Conservation (phyloP, 768 basidiomycete genomes). For the Auriscalpium vulgare region DNA sequence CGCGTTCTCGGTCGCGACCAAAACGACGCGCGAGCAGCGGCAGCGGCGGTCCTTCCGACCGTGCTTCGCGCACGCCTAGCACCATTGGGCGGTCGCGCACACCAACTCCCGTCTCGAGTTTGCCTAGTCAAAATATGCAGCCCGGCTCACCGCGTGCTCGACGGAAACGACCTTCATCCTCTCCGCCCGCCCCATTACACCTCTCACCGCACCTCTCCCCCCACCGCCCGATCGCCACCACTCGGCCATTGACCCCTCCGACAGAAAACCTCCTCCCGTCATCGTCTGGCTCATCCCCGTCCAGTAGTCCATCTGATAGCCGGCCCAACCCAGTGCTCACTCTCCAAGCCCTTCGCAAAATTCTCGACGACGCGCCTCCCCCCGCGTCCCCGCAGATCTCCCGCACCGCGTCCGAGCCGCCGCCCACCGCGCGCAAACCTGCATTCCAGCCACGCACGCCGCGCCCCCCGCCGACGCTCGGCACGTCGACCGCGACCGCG, state of each 20-base stretch:
- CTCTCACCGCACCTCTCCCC: constrained; percentile 24
- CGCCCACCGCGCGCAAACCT: constrained; percentile 32
- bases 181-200: constrained; percentile 4
- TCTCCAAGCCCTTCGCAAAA: constrained; percentile 59
- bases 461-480: constrained; percentile 38
- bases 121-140: constrained; percentile 1
- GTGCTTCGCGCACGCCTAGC: constrained; percentile 1
- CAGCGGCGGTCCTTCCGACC: not conserved
- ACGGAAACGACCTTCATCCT: constrained; percentile 9
- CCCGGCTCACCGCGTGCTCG: constrained; percentile 13
- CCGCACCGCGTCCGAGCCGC: constrained; percentile 21
- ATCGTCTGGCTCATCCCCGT: constrained; percentile 28
- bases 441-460: constrained; percentile 39
- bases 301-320: constrained; percentile 35
- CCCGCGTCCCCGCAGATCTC: constrained; percentile 14
- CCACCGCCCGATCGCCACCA: constrained; percentile 16
- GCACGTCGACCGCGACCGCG: constrained; percentile 71
- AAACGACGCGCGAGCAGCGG: not conserved
- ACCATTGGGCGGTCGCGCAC: not conserved
- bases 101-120: constrained; percentile 1
- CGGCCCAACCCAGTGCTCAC: constrained; percentile 52
- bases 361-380: constrained; percentile 50
- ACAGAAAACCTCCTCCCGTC: constrained; percentile 43
- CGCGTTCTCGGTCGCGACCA: constrained; percentile 1
- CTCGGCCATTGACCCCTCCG: constrained; percentile 44